Evolutionary conservation across 2,329 filamentous ascomycete species (phyloP), one percentile per base, ranked within the genome.

Genomic region (Huntiella moniliformis): DNA sequence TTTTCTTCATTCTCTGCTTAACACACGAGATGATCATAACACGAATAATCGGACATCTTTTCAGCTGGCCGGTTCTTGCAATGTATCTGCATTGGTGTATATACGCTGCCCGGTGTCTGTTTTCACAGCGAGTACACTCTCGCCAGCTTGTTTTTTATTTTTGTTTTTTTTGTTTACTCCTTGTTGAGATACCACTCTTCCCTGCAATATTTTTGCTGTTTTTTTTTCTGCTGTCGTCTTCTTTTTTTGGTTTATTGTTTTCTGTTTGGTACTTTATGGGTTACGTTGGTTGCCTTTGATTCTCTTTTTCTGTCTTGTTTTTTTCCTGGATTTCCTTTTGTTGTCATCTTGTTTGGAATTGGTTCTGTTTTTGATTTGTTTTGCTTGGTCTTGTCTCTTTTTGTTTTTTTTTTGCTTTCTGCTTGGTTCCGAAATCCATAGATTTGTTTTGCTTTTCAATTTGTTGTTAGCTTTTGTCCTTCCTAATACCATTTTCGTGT

Each of bases 101-200:
- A 53, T 44, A 43, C 47, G 49, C 51, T 45, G 53, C 51, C 51
- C 46, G 53, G 55, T 50, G 56, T 62, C 68, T 59, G 52, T 50
- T 54, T 53, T 55, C 53, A 57, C 44, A 59, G 62, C 59, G 59
- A 66, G 62, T 67, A 59, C 53, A 51, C 53, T 52, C 55, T 53
- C 57, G 41, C 35, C 44, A 61, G 66, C 16, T 22, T 32, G n/a
- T 34, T 17, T 39, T 37, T 12, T 37, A 7, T 53, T 62, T 62
- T 54, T 51, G 44, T 55, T 53, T 57, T 55, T 62, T 60, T 63
- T 61, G 61, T 63, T 53, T 51, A 48, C 55, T 55, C 54, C 54
- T 57, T 57, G 53, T 57, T 56, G 54, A 53, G 60, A 60, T 56
- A 57, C 56, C 57, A 59, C 58, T 57, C 37, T 39, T 16, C 57